Percentiles rank a stretch among this genome's conserved stretches.
These are phyloP conservation scores for Citropsis articulata DNA, from an alignment of 345 rosid species.

Conservation along the genomic window DNA sequence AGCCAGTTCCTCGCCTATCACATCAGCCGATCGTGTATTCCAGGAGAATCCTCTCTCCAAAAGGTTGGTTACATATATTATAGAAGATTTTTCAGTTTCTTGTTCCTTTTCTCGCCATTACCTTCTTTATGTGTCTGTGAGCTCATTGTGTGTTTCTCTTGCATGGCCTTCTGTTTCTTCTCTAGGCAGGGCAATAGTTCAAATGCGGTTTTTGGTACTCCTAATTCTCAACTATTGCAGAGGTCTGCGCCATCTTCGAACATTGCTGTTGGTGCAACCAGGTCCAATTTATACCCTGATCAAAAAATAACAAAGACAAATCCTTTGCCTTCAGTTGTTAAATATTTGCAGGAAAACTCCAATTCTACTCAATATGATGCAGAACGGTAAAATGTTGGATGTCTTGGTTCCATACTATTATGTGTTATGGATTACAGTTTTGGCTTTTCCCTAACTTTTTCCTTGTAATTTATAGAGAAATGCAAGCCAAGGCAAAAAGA, in stretches of 20 bases:
- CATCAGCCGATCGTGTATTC: slow-evolving; percentile 28
- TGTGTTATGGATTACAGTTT: background rate
- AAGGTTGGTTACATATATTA: slow-evolving; percentile 36
- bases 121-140: slow-evolving; percentile 8
- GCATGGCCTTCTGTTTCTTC: slow-evolving; percentile 47
- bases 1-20: slow-evolving; percentile 37
- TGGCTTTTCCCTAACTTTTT: slow-evolving; percentile 11
- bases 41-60: slow-evolving; percentile 34
- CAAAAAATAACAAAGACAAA: slow-evolving; percentile 79
- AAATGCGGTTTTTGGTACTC: slow-evolving; percentile 21
- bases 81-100: background rate
- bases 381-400: slow-evolving; percentile 56
- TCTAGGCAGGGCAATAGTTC: slow-evolving; percentile 38
- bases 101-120: background rate
- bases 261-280: slow-evolving; percentile 19
- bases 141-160: slow-evolving; percentile 22
- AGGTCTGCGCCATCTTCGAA: slow-evolving; percentile 23
- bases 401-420: background rate
- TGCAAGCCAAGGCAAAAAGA: slow-evolving; percentile 83
- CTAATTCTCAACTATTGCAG: slow-evolving; percentile 28
- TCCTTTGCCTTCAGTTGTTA: slow-evolving; percentile 37
- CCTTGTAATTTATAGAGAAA: slow-evolving; percentile 49
- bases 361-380: slow-evolving; percentile 38
- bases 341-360: slow-evolving; percentile 43
- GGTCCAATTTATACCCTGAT: slow-evolving; percentile 26